Conservation (phyloP, 2,329 filamentous ascomycete species). For the Colletotrichum tamarilloi region DNA sequence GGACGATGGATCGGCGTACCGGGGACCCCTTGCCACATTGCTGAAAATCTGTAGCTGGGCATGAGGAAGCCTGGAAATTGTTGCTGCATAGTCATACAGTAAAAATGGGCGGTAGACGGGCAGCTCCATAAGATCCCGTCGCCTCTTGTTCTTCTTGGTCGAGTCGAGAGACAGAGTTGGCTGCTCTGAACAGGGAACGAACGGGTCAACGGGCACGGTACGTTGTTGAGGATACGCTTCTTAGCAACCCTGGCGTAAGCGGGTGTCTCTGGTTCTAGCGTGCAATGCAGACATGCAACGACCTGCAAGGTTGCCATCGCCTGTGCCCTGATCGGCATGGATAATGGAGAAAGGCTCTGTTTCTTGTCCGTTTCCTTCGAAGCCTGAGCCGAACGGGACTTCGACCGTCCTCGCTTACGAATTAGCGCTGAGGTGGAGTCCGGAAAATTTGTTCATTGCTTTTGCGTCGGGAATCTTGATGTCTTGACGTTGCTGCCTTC, state of each 20-base stretch:
- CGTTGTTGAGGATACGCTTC: neutral
- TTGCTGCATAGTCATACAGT: neutral
- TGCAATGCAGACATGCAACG: neutral
- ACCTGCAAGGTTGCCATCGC: constrained; percentile 5
- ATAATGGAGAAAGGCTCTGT: neutral
- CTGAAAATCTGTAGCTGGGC: neutral
- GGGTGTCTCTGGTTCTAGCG: neutral
- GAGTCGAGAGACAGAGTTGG: neutral
- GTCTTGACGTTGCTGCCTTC: neutral
- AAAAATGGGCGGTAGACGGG: neutral
- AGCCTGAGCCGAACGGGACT: constrained; percentile 10
- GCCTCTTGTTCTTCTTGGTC: neutral
- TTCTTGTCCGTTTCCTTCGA: constrained; percentile 1
- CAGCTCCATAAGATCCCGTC: neutral
- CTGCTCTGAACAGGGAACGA: neutral
- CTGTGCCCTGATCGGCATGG: neutral
- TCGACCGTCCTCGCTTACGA: neutral
- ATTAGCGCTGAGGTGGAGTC: constrained; percentile 5
- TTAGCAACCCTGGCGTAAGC: neutral
- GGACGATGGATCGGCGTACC: constrained; percentile 27
- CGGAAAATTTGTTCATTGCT: constrained; percentile 4
- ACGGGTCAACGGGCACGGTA: neutral
- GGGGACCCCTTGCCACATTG: constrained; percentile 23
- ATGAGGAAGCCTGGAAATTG: neutral
- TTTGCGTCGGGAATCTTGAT: neutral